Percentiles rank a stretch among this genome's conserved stretches.
Evolutionary conservation across 768 basidiomycete species (phyloP).

Genomic region (Leccinellum albellum): DNA sequence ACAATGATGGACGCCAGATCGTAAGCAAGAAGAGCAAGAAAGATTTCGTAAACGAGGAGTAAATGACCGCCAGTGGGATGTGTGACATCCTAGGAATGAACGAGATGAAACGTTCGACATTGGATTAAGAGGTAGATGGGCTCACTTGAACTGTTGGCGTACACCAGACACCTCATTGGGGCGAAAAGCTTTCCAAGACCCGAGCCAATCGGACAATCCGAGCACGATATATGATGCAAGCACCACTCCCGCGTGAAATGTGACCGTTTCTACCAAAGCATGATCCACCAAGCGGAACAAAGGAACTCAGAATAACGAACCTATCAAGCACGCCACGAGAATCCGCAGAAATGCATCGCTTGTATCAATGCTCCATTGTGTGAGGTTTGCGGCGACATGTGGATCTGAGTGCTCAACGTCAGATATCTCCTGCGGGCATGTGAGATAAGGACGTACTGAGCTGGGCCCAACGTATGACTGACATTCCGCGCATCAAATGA

Average conservation of each 20-base stretch:
- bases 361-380: constrained; percentile 53
- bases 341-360: constrained; percentile 50
- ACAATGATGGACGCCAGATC: constrained; percentile 62
- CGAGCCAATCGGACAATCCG: constrained; percentile 36
- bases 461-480: constrained; percentile 79
- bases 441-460: constrained; percentile 42
- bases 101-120: not conserved
- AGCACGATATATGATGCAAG: constrained; percentile 54
- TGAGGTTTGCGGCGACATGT: constrained; percentile 32
- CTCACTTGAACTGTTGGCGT: constrained; percentile 59
- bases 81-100: constrained; percentile 53
- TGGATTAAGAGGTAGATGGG: too few relatives aligned
- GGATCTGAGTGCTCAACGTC: constrained; percentile 34
- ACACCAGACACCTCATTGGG: constrained; percentile 42
- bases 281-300: not conserved
- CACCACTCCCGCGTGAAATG: constrained; percentile 69
- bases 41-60: constrained; percentile 80
- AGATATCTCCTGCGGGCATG: not conserved
- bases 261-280: constrained; percentile 56
- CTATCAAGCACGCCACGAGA: constrained; percentile 62
- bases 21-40: constrained; percentile 80
- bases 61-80: constrained; percentile 74
- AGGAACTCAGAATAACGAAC: constrained; percentile 31
- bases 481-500: not conserved
- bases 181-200: constrained; percentile 20